Base-by-base conservation (phyloP, 2,329 filamentous ascomycete genomes). In the Cladosporium phlei region DNA sequence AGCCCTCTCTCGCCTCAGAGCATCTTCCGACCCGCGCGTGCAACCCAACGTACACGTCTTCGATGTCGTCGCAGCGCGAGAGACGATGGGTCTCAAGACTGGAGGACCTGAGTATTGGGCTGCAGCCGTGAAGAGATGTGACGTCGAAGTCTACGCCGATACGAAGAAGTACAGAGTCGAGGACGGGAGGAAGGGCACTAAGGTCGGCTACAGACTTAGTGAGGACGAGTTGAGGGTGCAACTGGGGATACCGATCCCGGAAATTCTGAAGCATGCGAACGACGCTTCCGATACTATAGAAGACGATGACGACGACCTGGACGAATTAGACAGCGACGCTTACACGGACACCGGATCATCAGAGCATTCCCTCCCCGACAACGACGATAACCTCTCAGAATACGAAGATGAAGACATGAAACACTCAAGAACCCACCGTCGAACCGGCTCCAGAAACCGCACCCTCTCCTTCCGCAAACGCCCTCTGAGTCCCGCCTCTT, bases 1-100 rank as follows among this genome's bases (percentile, higher is more conserved):
- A 48, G 79, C 83, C n/a, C 76, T 79, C 61, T 84, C 85, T 2
- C 76, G 88, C 32, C 67, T 88, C 19, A 75, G 81, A 43, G 72
- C 80, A 28, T 66, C 62, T 55, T 63, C 63, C 28, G 55, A 59
- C 21, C 45, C 57, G 47, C 48, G 46, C 49, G 46, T 61, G 4
- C 38, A 51, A 17, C 39, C 57, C 8, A 48, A 47, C 6, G 55
- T 64, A 5, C 51, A 54, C 49, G 2, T 64, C 59, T 27, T 65
- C 43, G 79, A 82, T 59, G 77, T 83, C 0, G 60, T 63, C 25
- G 69, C 77, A 10, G 79, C 81, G 16, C 56, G 79, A 11, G 68
- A 76, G 9, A 65, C 80, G 2, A 61, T 85, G 3, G 69, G 71
- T 5, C 64, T 84, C 64, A 66, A 71, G 29, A 57, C 56, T 3